Percentiles rank a stretch among this genome's conserved stretches.
Conservation (phyloP, 129 eudicot genomes). For the Heracleum sosnowskyi region DNA sequence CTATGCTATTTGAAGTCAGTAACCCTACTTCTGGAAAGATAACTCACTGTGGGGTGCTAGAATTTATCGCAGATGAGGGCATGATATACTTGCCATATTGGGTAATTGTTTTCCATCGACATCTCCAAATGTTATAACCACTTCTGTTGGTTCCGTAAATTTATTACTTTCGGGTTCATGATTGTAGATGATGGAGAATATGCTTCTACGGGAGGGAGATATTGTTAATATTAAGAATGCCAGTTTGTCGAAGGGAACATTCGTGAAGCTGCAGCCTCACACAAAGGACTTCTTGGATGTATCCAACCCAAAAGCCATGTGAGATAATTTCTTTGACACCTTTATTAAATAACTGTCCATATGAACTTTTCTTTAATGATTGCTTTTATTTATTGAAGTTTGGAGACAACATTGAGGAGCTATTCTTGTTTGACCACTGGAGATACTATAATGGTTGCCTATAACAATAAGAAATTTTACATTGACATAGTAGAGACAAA, state of each 20-base stretch:
- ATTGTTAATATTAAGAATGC: slow-evolving; percentile 52
- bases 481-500: slow-evolving; percentile 68
- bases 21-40: slow-evolving; percentile 47
- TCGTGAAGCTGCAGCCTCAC: slow-evolving; percentile 78
- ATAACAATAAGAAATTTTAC: slow-evolving; percentile 75
- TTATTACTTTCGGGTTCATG: neutral
- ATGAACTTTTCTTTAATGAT: neutral
- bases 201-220: slow-evolving; percentile 75
- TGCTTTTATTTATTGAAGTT: slow-evolving; percentile 28
- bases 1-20: slow-evolving; percentile 66
- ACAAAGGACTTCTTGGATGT: slow-evolving; percentile 64
- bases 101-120: slow-evolving; percentile 25
- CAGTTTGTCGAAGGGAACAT: slow-evolving; percentile 68
- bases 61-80: slow-evolving; percentile 76
- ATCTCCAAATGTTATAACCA: neutral
- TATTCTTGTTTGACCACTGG: slow-evolving; percentile 76
- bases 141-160: neutral
- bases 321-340: slow-evolving; percentile 22
- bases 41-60: slow-evolving; percentile 78
- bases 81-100: slow-evolving; percentile 68
- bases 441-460: slow-evolving; percentile 70
- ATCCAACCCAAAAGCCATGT: slow-evolving; percentile 84
- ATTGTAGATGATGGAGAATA: slow-evolving; percentile 74
- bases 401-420: slow-evolving; percentile 63
- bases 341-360: neutral